Percentiles rank a stretch among this genome's conserved stretches.
phyloP scores from a whole-genome alignment of 1,284 basidiomycete genomes.

The Heterobasidion parviporum region DNA sequence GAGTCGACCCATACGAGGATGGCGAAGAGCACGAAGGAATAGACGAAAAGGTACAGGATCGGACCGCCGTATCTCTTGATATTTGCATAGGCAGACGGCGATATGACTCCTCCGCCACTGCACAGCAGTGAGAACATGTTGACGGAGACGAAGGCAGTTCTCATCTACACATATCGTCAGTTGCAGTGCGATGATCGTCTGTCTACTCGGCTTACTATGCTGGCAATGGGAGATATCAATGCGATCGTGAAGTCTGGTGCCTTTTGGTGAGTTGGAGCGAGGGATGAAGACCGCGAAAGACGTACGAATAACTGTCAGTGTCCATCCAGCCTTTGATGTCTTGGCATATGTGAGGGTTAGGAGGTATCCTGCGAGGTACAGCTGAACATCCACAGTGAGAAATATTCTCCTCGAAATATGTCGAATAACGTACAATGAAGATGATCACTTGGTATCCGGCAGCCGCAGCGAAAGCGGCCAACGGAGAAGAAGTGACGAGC shows the following conservation, averaged over 20 bases:
- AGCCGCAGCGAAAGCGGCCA: conserved; percentile 67
- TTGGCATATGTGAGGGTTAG: conserved; percentile 66
- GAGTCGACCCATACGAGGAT: conserved; percentile 59
- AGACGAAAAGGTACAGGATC: conserved; percentile 63
- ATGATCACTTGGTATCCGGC: conserved; percentile 73
- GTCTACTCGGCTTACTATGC: conserved; percentile 40
- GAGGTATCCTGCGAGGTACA: conserved; percentile 60
- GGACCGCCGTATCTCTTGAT: conserved; percentile 68
- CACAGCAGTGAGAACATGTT: conserved; percentile 76
- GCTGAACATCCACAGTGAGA: conserved; percentile 22
- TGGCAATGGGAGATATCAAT: conserved; percentile 60
- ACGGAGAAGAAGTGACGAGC: conserved; percentile 52
- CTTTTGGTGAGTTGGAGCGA: not conserved
- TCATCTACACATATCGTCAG: conserved; percentile 26
- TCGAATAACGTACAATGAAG: conserved; percentile 44
- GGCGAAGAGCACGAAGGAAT: conserved; percentile 41
- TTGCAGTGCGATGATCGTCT: not conserved
- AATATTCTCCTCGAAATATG: not conserved
- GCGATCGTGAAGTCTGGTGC: conserved; percentile 56
- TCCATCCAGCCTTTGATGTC: conserved; percentile 39
- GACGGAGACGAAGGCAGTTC: conserved; percentile 64
- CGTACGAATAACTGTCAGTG: conserved; percentile 53
- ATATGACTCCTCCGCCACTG: conserved; percentile 42
- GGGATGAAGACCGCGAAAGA: not conserved
- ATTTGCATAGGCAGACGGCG: conserved; percentile 36